Evolutionary conservation across 208 protist species (phyloP).

Genomic region (Crithidia thermophila): DNA sequence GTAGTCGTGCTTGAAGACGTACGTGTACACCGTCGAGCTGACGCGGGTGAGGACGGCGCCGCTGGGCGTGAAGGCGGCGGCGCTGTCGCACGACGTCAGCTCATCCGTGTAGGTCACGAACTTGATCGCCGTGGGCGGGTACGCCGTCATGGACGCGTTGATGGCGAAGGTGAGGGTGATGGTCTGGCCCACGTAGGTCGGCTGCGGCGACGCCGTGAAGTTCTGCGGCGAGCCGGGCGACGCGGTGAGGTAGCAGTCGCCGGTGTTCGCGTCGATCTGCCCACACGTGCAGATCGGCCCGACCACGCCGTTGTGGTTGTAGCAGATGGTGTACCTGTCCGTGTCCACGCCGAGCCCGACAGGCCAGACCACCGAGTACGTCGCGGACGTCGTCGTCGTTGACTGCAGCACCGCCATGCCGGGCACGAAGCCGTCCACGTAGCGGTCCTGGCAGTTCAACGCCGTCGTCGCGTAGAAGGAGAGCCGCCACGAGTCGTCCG

Average conservation of each 20-base stretch:
- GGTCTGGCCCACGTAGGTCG: constrained; percentile 87
- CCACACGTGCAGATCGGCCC: constrained; percentile 81
- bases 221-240: constrained; percentile 47
- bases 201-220: constrained; percentile 51
- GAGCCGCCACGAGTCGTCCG: constrained; percentile 73
- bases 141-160: constrained; percentile 38
- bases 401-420: constrained; percentile 39
- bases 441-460: constrained; percentile 48
- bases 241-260: constrained; percentile 74
- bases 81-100: constrained; percentile 57
- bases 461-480: constrained; percentile 67
- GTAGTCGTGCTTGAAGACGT: constrained; percentile 87
- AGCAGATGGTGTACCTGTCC: constrained; percentile 80
- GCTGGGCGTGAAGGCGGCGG: constrained; percentile 52
- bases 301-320: constrained; percentile 53
- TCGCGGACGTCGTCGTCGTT: constrained; percentile 52
- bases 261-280: constrained; percentile 67
- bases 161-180: constrained; percentile 55
- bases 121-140: constrained; percentile 72
- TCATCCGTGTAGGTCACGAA: constrained; percentile 62
- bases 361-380: constrained; percentile 84
- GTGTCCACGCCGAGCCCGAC: constrained; percentile 51
- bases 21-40: constrained; percentile 45
- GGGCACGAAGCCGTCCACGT: constrained; percentile 60
- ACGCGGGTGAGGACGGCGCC: constrained; percentile 31